Evolutionary conservation across 148 eudicot species (phyloP).

Genomic region (Cornus florida): DNA sequence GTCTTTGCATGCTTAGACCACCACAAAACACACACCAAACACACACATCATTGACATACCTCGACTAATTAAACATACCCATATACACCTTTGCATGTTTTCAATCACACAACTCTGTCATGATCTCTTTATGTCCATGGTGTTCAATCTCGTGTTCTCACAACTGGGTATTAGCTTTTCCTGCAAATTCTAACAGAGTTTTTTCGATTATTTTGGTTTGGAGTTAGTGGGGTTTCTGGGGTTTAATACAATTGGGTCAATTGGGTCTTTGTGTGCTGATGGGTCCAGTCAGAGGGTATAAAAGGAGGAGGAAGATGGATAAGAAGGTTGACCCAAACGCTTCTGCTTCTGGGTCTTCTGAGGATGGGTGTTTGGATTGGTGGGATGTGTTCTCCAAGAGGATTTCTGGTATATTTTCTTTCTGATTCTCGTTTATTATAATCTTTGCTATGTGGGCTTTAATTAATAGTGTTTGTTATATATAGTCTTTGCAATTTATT

Average conservation of each 20-base stretch:
- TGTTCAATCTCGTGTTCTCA: constrained; percentile 10
- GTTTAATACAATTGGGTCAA: constrained; percentile 30
- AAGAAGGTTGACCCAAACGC: constrained; percentile 34
- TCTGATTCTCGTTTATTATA: constrained; percentile 12
- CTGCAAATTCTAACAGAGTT: constrained; percentile 18
- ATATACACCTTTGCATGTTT: constrained; percentile 14
- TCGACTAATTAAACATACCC: constrained; percentile 5
- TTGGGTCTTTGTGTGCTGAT: constrained; percentile 42
- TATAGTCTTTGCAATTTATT: not conserved
- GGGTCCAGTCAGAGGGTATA: constrained; percentile 73
- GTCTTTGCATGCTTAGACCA: constrained; percentile 37
- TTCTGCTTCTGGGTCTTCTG: constrained; percentile 43
- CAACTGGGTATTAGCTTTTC: not conserved
- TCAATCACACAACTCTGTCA: constrained; percentile 9
- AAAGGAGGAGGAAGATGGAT: constrained; percentile 60
- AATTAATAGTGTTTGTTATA: not conserved
- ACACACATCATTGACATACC: constrained; percentile 22
- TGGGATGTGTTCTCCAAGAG: constrained; percentile 59
- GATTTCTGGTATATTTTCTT: constrained; percentile 53
- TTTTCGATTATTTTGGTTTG: constrained; percentile 10
- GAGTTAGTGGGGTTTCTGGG: constrained; percentile 30
- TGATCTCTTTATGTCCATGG: constrained; percentile 19
- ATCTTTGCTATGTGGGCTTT: not conserved
- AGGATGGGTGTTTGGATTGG: constrained; percentile 69
- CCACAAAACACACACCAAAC: not conserved